Evolutionary conservation across 306 rosid species (phyloP), one percentile per base, ranked within the genome.

Genomic region (Arachis hypogaea): DNA sequence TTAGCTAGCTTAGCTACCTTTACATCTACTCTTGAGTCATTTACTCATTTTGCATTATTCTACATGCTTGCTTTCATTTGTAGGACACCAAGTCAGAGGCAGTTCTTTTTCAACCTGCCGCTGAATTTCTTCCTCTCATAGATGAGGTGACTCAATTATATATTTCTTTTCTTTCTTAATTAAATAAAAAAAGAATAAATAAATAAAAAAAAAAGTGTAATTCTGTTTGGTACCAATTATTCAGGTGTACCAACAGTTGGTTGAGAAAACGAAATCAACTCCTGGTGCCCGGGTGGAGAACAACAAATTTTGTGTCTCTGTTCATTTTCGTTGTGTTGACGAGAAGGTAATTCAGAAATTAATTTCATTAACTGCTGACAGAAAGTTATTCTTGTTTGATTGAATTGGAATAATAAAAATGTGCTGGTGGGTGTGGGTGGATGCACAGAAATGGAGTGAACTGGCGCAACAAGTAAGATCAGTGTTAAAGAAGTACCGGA

Each of bases 291-390:
- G 43, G 75, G 97, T 94, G 46, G 98, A 94, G 82, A 84, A 94
- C 81, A 92, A 94, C 72, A 94, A 89, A 71, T 94, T 91, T 63
- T 91, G 98, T 44, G 71, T 74, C 12, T 89, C 98, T 52, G 98
- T 94, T 70, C 98, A 94, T 57, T 94, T 77, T 66, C 97, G 98
- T 8, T 88, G 98, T 59, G 98, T 94, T 56, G 97, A 94, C 28
- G 98, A 94, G 86, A 91, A 89, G 94, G 98, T 90, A 36, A 33
- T 16, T 5, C 4, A 29, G 1, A 49, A 64, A 63, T 7, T 41
- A 18, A 18, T 58, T 59, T 66, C 12, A 46, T 46, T 46, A 10
- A 11, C 63, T 74, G 11, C 5, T 43, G 41, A 18, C 18, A 30
- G 22, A 51, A 68, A 76, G 12, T 59, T 60, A 4, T 49, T 47